Conservation (phyloP, 345 rosid genomes). For the Aethionema arabicum region DNA sequence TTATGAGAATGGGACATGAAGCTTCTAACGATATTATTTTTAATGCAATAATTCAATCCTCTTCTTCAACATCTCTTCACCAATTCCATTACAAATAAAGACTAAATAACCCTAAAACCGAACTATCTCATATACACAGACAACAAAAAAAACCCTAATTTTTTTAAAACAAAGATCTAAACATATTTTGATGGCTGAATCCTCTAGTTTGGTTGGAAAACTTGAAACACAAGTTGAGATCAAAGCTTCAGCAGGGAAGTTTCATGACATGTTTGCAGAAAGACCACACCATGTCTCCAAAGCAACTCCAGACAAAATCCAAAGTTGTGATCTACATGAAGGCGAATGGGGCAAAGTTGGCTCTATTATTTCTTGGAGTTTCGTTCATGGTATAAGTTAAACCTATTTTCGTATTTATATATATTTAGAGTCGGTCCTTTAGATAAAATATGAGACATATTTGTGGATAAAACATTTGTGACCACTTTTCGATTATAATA, state of each 20-base stretch:
- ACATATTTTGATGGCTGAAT: constrained; percentile 17
- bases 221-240: constrained; percentile 20
- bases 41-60: too few species aligned
- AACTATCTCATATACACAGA: neutral
- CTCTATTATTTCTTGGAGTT: constrained; percentile 35
- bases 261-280: constrained; percentile 36
- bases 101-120: neutral
- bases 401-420: too few species aligned
- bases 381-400: constrained; percentile 29
- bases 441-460: too few species aligned
- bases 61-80: too few species aligned
- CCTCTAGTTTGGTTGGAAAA: constrained; percentile 5
- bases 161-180: neutral
- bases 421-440: too few species aligned
- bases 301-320: constrained; percentile 30
- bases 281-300: constrained; percentile 41
- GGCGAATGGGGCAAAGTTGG: constrained; percentile 44
- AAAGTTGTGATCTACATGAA: constrained; percentile 30
- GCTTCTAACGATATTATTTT: too few species aligned
- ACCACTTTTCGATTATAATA: too few species aligned
- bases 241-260: constrained; percentile 19
- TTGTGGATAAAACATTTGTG: too few species aligned
- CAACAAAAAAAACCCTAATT: neutral
- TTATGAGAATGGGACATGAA: too few species aligned
- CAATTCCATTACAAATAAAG: too few species aligned